Evolutionary conservation across 495 filamentous ascomycete genomes (phyloP), one percentile per base, ranked within the genome.

Genomic region (Neurospora sublineolata): DNA sequence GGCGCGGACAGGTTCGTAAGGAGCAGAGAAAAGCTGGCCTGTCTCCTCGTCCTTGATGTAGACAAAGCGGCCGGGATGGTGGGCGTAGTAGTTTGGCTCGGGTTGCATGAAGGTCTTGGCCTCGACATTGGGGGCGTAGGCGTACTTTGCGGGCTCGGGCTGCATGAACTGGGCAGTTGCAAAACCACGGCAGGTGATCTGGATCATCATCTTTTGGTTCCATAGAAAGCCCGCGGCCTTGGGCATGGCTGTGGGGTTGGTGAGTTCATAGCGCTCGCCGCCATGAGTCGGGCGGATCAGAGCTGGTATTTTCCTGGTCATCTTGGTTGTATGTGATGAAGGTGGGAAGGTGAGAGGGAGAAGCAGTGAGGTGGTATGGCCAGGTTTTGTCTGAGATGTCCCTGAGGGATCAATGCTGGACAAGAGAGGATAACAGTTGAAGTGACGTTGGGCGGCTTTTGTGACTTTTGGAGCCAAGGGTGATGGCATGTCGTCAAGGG

Each of bases 171-270:
- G 86, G 10, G 86, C 82, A 3, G 82, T 86, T 37, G 86, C 84
- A 76, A 85, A 87, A 38, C 86, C 86, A 37, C 86, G 84, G 73
- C 86, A 87, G 69, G 85, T 87, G 67, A 85, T 80, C 72, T 86
- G 85, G 68, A 87, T 86, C 86, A 87, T 87, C 86, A 87, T 87
- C 78, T 82, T 83, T 77, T 86, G 84, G 74, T 87, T 87, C 86
- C 86, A 87, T n/a, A 87, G 79, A 75, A 87, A 87, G 70, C 82
- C 85, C 16, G 79, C 85, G 12, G 85, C 84, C 78, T 86, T 87
- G 73, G 86, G 86, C 81, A 87, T 76, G 67, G 82, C 85, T 64
- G 84, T 86, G n/a, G 86, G 81, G 73, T 81, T 86, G 38, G 80
- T 79, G 70, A 87, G 80, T 78, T 87, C 86, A 77, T 86, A 87